Evolutionary conservation across 306 rosid species (phyloP).

Genomic region (Glycine tomentella): DNA sequence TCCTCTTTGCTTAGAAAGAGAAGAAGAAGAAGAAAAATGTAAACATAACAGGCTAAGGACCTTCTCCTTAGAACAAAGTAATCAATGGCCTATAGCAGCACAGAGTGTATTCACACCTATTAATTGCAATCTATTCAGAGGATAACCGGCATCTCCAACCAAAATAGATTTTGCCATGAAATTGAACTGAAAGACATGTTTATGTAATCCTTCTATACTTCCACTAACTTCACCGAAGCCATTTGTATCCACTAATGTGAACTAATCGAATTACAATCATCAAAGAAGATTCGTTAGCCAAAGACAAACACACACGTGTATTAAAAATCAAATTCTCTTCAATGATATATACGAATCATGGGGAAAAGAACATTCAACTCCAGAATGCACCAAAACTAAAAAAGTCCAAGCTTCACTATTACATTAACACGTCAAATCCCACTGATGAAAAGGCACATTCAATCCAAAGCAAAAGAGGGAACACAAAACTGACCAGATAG

Average conservation of each 20-base stretch:
- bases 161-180: neutral
- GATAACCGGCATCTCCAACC: neutral
- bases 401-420: neutral
- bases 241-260: slow-evolving; percentile 4
- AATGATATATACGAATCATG: neutral
- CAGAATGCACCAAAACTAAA: slow-evolving; percentile 29
- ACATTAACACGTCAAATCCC: slow-evolving; percentile 13
- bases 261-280: slow-evolving; percentile 9
- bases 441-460: slow-evolving; percentile 9
- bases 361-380: neutral
- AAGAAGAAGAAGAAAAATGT: neutral
- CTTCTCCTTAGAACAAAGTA: neutral
- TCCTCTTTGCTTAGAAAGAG: neutral
- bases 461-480: neutral
- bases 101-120: neutral
- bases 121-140: neutral
- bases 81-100: neutral
- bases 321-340: neutral
- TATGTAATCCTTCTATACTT: slow-evolving; percentile 17
- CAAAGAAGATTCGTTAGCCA: neutral
- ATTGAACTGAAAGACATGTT: slow-evolving; percentile 11
- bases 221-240: neutral
- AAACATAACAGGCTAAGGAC: neutral
- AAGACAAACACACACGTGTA: neutral
- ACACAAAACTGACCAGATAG: slow-evolving; percentile 67